Conservation (phyloP, 2,329 filamentous ascomycete genomes). For the Ophiocordyceps camponoti-rufipedis region DNA sequence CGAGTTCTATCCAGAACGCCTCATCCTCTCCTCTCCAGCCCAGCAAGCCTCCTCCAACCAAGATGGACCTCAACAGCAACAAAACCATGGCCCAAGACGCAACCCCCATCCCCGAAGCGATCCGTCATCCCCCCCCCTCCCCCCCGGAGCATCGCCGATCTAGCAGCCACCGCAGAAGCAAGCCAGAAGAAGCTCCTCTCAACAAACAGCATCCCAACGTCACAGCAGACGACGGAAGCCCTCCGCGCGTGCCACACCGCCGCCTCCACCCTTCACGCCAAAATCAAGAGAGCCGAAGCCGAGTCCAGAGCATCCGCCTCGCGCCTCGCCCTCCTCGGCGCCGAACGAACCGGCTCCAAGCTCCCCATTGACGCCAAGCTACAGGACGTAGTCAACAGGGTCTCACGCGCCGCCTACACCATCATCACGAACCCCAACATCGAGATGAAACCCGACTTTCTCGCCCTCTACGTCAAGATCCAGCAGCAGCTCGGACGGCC, state of each 20-base stretch:
- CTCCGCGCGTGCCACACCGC: constrained; percentile 26
- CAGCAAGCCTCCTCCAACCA: neutral
- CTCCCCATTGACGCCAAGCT: constrained; percentile 16
- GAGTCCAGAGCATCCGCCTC: constrained; percentile 30
- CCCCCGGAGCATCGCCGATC: constrained; percentile 7
- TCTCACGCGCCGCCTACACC: constrained; percentile 45
- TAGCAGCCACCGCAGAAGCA: constrained; percentile 22
- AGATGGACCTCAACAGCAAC: constrained; percentile 12
- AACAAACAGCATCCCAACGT: constrained; percentile 24
- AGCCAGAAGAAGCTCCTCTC: constrained; percentile 24
- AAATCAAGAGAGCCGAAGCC: constrained; percentile 18
- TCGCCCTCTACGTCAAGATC: constrained; percentile 57
- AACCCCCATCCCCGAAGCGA: constrained; percentile 1
- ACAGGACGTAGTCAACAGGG: constrained; percentile 26
- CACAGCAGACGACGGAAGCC: constrained; percentile 22
- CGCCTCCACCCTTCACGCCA: constrained; percentile 23
- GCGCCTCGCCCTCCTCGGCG: constrained; percentile 29
- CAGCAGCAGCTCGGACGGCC: constrained; percentile 57
- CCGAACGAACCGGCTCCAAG: constrained; percentile 13
- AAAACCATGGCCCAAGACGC: neutral
- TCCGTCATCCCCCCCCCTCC: constrained; percentile 5
- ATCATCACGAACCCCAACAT: constrained; percentile 59
- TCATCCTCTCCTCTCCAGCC: constrained; percentile 7
- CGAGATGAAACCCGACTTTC: constrained; percentile 57
- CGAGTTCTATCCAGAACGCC: constrained; percentile 8